Conservation (phyloP, 2,329 filamentous ascomycete species). For the Stemphylium beticola region DNA sequence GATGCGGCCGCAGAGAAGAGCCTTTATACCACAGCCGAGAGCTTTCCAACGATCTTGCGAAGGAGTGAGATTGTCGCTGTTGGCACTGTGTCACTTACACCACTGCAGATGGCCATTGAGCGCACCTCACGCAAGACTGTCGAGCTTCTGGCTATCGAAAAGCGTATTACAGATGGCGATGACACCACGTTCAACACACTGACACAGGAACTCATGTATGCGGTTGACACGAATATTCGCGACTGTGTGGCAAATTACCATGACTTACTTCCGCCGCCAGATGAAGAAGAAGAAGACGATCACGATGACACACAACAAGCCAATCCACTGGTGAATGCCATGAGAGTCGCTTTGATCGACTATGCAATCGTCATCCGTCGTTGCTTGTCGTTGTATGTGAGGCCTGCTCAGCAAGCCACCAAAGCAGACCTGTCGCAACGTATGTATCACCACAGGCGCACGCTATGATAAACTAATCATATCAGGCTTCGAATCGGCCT, state of each 20-base stretch:
- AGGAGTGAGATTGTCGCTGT: constrained; percentile 81
- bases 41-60: constrained; percentile 89
- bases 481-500: constrained; percentile 55
- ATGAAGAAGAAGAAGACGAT: constrained; percentile 45
- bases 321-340: constrained; percentile 72
- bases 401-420: constrained; percentile 66
- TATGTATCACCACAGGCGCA: constrained; percentile 54
- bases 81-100: constrained; percentile 70
- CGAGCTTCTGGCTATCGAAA: constrained; percentile 79
- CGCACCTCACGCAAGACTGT: constrained; percentile 89
- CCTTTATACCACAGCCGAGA: constrained; percentile 80
- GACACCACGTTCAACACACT: constrained; percentile 72
- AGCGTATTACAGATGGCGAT: constrained; percentile 74
- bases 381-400: constrained; percentile 73
- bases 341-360: constrained; percentile 85
- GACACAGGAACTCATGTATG: constrained; percentile 76
- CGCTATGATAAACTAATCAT: constrained; percentile 18
- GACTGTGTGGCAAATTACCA: constrained; percentile 81
- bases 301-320: constrained; percentile 52
- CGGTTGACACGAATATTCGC: constrained; percentile 76
- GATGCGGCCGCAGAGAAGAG: constrained; percentile 84
- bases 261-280: constrained; percentile 66
- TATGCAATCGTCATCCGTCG: constrained; percentile 88
- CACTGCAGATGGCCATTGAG: constrained; percentile 88
- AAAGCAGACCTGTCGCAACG: constrained; percentile 66